Percentiles rank a stretch among this genome's conserved stretches.
Conservation (phyloP, 805 yeast species). For the Candida broadrunensis region DNA sequence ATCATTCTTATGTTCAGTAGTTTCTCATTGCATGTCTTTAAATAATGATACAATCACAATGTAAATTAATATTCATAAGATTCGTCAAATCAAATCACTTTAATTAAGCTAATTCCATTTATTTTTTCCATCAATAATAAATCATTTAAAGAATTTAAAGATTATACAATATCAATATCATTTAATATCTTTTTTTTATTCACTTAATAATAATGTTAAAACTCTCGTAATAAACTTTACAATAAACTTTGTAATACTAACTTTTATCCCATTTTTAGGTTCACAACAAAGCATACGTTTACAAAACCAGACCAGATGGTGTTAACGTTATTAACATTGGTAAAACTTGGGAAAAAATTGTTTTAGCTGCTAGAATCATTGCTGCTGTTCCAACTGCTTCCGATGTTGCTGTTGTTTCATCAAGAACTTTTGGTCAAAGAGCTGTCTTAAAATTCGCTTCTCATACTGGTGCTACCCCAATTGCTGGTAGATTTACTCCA, state of each 20-base stretch:
- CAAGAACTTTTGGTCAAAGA: conserved; percentile 99
- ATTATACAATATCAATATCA: too few species aligned
- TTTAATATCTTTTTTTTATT: too few species aligned
- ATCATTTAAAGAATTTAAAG: too few species aligned
- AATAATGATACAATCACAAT: too few species aligned
- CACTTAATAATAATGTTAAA: too few species aligned
- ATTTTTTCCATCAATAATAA: too few species aligned
- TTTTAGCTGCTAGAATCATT: conserved; percentile 98
- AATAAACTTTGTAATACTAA: conserved; percentile 19
- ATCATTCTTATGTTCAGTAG: too few species aligned
- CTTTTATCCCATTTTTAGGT: conserved; percentile 47
- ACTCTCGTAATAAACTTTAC: too few species aligned
- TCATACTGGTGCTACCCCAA: conserved; percentile 99
- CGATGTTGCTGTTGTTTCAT: conserved; percentile 97
- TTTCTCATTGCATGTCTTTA: too few species aligned
- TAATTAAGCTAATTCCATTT: too few species aligned
- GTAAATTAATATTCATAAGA: too few species aligned
- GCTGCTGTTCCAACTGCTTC: conserved; percentile 99
- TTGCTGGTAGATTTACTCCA: conserved; percentile 99
- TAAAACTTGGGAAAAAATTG: conserved; percentile 99
- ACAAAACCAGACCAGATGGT: conserved; percentile 99
- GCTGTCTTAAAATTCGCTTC: conserved; percentile 99
- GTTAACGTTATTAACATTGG: conserved; percentile 97
- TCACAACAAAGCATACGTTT: conserved; percentile 95
- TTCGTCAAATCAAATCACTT: too few species aligned